A percentile compares a stretch with the other conserved stretches of the same genome.
Conservation (phyloP, 768 basidiomycete genomes). For the Dentipellis sp. region DNA sequence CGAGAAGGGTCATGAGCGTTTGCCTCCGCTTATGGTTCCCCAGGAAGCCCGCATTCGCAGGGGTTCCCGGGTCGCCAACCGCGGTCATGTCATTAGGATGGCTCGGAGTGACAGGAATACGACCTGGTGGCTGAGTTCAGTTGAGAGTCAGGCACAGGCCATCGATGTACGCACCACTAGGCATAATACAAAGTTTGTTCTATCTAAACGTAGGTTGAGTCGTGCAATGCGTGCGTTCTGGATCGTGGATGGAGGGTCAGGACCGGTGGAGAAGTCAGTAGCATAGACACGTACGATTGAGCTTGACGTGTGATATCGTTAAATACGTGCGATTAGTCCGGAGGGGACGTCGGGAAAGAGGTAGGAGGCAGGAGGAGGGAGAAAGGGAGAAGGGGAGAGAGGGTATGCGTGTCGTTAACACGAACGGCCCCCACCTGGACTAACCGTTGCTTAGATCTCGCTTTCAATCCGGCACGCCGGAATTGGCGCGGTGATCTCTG, state of each 20-base stretch:
- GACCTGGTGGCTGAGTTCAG: neutral
- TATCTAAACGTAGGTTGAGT: neutral
- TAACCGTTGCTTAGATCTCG: neutral
- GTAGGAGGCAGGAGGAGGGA: neutral
- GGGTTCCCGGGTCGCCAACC: neutral
- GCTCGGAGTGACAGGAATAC: neutral
- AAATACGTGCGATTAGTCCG: neutral
- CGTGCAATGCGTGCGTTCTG: neutral
- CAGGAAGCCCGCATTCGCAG: neutral
- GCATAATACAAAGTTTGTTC: neutral
- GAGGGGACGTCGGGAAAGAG: neutral
- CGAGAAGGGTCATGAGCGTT: constrained; percentile 37
- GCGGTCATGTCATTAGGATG: neutral
- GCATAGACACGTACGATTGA: neutral
- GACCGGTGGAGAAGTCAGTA: neutral
- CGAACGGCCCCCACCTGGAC: neutral
- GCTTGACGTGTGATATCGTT: neutral
- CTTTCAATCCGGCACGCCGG: constrained; percentile 4
- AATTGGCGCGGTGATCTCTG: neutral
- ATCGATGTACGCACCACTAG: neutral
- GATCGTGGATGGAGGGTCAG: neutral
- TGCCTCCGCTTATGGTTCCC: constrained; percentile 27
- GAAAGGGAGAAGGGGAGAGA: neutral
- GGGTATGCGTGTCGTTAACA: neutral
- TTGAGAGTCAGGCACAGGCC: neutral